These are phyloP conservation scores for Aspergillus caelatus DNA, from an alignment of 2,329 filamentous ascomycete species.

Conservation along the genomic window DNA sequence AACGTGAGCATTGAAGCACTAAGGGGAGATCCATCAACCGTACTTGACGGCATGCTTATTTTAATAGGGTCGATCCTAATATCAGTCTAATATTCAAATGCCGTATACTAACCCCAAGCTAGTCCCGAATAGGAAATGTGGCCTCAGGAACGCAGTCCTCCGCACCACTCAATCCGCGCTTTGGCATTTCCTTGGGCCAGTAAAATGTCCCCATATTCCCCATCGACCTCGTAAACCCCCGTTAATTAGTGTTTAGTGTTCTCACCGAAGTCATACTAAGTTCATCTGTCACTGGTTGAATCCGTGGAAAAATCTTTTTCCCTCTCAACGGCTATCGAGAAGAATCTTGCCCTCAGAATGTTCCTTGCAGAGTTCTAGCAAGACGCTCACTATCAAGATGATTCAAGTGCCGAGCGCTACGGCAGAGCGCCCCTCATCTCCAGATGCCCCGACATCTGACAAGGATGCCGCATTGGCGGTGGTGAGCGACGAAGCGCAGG, in stretches of 20 bases:
- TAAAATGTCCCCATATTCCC: neutral
- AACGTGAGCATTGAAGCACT: no score
- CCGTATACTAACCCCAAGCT: neutral
- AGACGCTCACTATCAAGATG: constrained; percentile 13
- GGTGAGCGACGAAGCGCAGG: constrained; percentile 54
- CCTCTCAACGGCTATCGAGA: neutral
- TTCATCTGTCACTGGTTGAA: neutral
- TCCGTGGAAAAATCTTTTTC: neutral
- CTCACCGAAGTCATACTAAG: neutral
- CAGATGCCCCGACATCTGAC: constrained; percentile 26
- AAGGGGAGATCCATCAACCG: no score
- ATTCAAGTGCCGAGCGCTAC: constrained; percentile 24
- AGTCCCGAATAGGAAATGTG: neutral
- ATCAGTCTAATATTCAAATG: neutral
- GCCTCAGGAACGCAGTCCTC: neutral
- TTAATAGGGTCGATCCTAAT: neutral
- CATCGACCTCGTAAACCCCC: neutral
- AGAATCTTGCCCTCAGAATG: neutral
- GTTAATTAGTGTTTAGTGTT: neutral
- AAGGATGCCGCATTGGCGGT: constrained; percentile 62
- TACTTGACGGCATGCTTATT: no score
- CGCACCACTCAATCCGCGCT: neutral
- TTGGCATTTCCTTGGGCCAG: neutral
- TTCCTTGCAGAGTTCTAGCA: neutral
- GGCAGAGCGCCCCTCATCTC: constrained; percentile 8